phyloP scores from a whole-genome alignment of 306 rosid genomes.

The Trichosanthes cucumerina region DNA sequence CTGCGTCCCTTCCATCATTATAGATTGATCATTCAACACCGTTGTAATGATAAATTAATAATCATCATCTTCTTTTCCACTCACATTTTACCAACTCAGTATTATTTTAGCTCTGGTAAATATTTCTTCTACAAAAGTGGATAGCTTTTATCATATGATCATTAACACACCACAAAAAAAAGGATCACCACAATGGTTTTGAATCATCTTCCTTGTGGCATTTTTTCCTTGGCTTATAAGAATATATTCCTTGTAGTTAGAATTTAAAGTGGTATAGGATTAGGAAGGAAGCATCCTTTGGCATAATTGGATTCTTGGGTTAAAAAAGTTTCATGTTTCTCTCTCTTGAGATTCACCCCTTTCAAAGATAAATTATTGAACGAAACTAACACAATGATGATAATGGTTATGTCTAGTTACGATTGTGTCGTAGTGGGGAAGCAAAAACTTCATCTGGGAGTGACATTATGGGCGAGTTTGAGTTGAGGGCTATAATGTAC shows the following conservation, averaged over 20 bases:
- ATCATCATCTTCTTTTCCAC: slow-evolving; percentile 73
- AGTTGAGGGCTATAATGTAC: not conserved
- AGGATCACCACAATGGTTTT: not conserved
- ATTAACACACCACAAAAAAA: not conserved
- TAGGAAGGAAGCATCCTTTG: not conserved
- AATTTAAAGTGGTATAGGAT: not conserved
- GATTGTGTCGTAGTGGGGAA: not conserved
- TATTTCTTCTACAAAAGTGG: not conserved
- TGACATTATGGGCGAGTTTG: not conserved
- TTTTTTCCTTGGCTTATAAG: slow-evolving; percentile 8
- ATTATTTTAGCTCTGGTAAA: not conserved
- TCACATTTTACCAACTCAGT: slow-evolving; percentile 45
- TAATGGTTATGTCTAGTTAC: not conserved
- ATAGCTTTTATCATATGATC: not conserved
- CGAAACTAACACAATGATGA: not conserved
- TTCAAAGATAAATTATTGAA: slow-evolving; percentile 1
- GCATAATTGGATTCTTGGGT: slow-evolving; percentile 7
- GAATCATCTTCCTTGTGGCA: not conserved
- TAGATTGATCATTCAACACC: slow-evolving; percentile 52
- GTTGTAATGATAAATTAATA: slow-evolving; percentile 63
- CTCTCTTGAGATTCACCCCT: slow-evolving; percentile 9
- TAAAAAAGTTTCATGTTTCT: not conserved
- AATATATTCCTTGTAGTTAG: slow-evolving; percentile 10
- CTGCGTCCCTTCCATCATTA: slow-evolving; percentile 31
- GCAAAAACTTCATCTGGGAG: slow-evolving; percentile 4